Evolutionary conservation across 768 basidiomycete species (phyloP).

Genomic region (Suillus subluteus): DNA sequence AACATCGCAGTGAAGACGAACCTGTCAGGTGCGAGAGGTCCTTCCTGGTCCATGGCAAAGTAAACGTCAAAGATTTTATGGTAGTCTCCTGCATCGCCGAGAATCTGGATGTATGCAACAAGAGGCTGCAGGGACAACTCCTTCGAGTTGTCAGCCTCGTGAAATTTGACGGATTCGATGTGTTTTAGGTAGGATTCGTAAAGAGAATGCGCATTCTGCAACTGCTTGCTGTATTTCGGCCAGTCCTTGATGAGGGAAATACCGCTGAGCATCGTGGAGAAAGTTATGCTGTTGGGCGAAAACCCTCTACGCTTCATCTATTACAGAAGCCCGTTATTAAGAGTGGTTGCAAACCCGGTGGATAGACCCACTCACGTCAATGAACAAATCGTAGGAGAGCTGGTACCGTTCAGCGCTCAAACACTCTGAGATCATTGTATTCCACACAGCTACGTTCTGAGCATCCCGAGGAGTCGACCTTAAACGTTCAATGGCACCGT

Average conservation of each 20-base stretch:
- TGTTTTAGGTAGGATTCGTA: slow-evolving; percentile 62
- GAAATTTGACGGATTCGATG: slow-evolving; percentile 49
- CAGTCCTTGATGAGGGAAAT: slow-evolving; percentile 66
- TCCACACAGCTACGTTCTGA: slow-evolving; percentile 79
- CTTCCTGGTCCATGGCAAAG: slow-evolving; percentile 65
- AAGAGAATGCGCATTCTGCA: slow-evolving; percentile 60
- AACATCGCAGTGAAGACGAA: slow-evolving; percentile 72
- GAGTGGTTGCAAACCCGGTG: slow-evolving; percentile 8
- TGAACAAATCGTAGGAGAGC: slow-evolving; percentile 65
- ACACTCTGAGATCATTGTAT: slow-evolving; percentile 71
- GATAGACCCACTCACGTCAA: slow-evolving; percentile 57
- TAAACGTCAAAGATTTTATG: slow-evolving; percentile 79
- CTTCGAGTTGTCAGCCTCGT: slow-evolving; percentile 50
- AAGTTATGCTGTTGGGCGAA: slow-evolving; percentile 68
- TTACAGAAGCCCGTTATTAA: slow-evolving; percentile 5
- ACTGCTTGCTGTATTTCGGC: slow-evolving; percentile 59
- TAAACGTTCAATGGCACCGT: slow-evolving; percentile 67
- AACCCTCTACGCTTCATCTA: slow-evolving; percentile 89
- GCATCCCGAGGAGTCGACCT: slow-evolving; percentile 72
- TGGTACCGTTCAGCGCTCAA: slow-evolving; percentile 60
- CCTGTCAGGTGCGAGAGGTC: slow-evolving; percentile 61
- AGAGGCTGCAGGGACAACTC: slow-evolving; percentile 51
- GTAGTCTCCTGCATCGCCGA: slow-evolving; percentile 60
- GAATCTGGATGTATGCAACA: slow-evolving; percentile 65
- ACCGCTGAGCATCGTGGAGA: slow-evolving; percentile 69